Evolutionary conservation across 2,329 filamentous ascomycete species (phyloP).

Genomic region (Talaromyces sp.): DNA sequence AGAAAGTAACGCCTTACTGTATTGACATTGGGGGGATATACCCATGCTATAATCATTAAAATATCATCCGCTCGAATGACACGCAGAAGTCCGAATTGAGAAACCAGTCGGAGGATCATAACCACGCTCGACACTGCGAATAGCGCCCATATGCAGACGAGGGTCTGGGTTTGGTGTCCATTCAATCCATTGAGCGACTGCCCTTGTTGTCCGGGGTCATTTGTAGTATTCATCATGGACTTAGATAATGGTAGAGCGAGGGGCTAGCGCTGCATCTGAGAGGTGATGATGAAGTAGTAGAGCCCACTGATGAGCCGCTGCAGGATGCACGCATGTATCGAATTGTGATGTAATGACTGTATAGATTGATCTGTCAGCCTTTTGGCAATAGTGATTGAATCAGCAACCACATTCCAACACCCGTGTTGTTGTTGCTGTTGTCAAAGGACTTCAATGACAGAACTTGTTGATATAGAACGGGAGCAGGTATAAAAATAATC

Average conservation of each 20-base stretch:
- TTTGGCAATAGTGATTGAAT: not conserved
- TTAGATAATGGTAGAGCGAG: not conserved
- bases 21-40: not conserved
- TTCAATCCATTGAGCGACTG: not conserved
- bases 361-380: not conserved
- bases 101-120: constrained; percentile 9
- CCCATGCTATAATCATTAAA: constrained; percentile 16
- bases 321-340: not conserved
- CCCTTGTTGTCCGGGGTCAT: not conserved
- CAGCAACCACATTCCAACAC: not conserved
- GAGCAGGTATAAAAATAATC: not conserved
- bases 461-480: not conserved
- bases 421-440: too few relatives aligned
- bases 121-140: constrained; percentile 8
- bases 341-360: not conserved
- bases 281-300: not conserved
- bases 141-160: constrained; percentile 9
- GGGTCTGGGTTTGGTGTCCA: not conserved
- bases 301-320: not conserved
- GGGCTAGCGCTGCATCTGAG: not conserved
- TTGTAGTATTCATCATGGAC: not conserved
- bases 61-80: constrained; percentile 8
- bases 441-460: not conserved
- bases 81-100: constrained; percentile 9
- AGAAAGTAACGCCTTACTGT: not conserved